Conservation (phyloP, 202 grass and related monocot species). For the Setaria viridis region DNA sequence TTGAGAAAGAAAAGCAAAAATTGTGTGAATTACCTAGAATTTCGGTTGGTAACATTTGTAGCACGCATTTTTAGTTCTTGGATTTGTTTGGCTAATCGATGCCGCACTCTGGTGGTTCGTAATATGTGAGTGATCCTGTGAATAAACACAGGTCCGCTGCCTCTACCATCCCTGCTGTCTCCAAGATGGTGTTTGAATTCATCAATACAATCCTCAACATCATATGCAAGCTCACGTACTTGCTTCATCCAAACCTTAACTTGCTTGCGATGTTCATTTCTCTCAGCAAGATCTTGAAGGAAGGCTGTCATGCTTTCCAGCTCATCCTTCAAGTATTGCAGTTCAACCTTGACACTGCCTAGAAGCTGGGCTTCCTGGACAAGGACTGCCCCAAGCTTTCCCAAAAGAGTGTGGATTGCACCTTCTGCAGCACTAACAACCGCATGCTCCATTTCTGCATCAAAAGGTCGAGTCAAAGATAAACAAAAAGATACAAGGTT, state of each 20-base stretch:
- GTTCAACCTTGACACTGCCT: constrained; percentile 17
- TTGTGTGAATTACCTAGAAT: constrained; percentile 33
- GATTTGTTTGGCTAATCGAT: constrained; percentile 44
- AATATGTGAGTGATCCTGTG: not conserved
- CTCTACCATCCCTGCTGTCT: not conserved
- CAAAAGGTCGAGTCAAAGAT: not conserved
- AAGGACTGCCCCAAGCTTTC: constrained; percentile 38
- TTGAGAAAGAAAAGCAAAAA: not conserved
- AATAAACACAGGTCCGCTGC: not conserved
- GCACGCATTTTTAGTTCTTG: constrained; percentile 36
- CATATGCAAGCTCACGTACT: constrained; percentile 48
- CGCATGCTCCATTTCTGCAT: constrained; percentile 32
- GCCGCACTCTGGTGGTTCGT: not conserved
- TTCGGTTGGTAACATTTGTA: constrained; percentile 37
- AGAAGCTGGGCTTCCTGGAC: constrained; percentile 49
- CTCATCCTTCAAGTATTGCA: constrained; percentile 55
- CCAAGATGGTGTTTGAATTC: constrained; percentile 38
- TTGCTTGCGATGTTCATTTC: constrained; percentile 33
- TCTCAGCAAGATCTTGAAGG: constrained; percentile 49
- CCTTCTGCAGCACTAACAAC: constrained; percentile 41
- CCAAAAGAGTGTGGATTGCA: constrained; percentile 34
- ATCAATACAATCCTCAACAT: constrained; percentile 57
- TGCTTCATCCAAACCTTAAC: constrained; percentile 57
- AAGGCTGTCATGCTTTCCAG: constrained; percentile 56
- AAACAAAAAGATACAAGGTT: not conserved